Conservation (phyloP, 441 rosid species). For the Erysimum cheiri region DNA sequence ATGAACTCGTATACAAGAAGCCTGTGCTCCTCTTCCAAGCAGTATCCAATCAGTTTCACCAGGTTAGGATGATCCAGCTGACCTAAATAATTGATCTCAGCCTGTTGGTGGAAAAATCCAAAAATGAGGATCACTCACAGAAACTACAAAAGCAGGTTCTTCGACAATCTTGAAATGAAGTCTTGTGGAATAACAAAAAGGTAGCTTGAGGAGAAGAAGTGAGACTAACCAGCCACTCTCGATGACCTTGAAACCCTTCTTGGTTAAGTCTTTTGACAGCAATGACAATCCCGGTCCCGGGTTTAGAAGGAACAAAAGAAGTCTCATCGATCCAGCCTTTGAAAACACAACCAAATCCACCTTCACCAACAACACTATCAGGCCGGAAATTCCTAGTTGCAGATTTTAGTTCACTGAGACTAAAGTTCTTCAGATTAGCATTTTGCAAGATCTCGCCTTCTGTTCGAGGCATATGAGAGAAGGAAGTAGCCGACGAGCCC, state of each 20-base stretch:
- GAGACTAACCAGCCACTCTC: constrained; percentile 63
- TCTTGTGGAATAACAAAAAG: background rate
- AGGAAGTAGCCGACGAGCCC: constrained; percentile 49
- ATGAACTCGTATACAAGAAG: constrained; percentile 70
- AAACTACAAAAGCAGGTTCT: background rate
- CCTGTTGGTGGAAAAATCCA: constrained; percentile 41
- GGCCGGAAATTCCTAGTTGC: constrained; percentile 73
- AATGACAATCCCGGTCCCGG: constrained; percentile 60
- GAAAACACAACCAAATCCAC: constrained; percentile 82
- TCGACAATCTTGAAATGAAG: background rate
- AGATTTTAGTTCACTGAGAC: constrained; percentile 54
- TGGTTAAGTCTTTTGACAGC: constrained; percentile 63
- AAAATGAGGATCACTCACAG: background rate
- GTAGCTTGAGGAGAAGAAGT: background rate
- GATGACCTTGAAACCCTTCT: constrained; percentile 64
- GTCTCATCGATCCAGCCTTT: constrained; percentile 78
- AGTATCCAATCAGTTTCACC: constrained; percentile 68
- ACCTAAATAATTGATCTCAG: constrained; percentile 72
- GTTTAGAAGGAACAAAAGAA: constrained; percentile 56
- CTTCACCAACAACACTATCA: constrained; percentile 77
- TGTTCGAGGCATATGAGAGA: constrained; percentile 57
- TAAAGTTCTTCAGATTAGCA: constrained; percentile 58
- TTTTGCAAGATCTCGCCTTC: constrained; percentile 74
- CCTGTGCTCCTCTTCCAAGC: constrained; percentile 69
- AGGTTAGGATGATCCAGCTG: constrained; percentile 70